Evolutionary conservation across 2,329 filamentous ascomycete genomes (phyloP).

Genomic region (Aureobasidium sp.): DNA sequence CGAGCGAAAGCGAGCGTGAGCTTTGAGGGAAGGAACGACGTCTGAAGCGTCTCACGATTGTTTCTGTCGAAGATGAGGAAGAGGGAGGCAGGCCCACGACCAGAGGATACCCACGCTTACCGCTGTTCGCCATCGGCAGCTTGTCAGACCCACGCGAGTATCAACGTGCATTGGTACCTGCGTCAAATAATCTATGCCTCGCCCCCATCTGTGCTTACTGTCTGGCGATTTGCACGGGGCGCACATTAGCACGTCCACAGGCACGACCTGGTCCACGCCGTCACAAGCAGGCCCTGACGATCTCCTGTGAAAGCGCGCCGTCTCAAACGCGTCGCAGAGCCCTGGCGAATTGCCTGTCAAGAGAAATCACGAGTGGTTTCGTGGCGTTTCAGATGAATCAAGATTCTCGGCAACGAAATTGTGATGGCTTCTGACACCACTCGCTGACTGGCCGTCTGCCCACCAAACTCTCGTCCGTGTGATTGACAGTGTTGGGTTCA

Average conservation of each 20-base stretch:
- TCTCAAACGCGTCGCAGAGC: conserved; percentile 10
- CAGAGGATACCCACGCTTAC: background rate
- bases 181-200: conserved; percentile 10
- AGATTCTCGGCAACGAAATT: conserved; percentile 13
- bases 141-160: conserved; percentile 8
- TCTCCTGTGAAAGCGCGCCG: conserved; percentile 10
- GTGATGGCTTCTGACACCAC: conserved; percentile 9
- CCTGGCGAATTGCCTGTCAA: conserved; percentile 6
- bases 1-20: background rate
- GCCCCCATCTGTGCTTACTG: conserved; percentile 15
- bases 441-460: background rate
- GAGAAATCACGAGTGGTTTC: conserved; percentile 4
- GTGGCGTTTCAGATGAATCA: conserved; percentile 11
- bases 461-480: background rate
- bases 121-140: conserved; percentile 13
- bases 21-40: conserved; percentile 1
- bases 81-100: background rate
- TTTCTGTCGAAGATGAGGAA: conserved; percentile 9
- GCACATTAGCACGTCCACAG: conserved; percentile 2
- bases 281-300: conserved; percentile 12
- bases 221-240: conserved; percentile 11
- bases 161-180: conserved; percentile 13
- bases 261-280: conserved; percentile 2
- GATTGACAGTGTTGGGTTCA: background rate
- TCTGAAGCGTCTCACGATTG: conserved; percentile 12